These are phyloP conservation scores for Sclerotinia sclerotiorum DNA, from an alignment of 2,329 filamentous ascomycete genomes.

Conservation along the genomic window DNA sequence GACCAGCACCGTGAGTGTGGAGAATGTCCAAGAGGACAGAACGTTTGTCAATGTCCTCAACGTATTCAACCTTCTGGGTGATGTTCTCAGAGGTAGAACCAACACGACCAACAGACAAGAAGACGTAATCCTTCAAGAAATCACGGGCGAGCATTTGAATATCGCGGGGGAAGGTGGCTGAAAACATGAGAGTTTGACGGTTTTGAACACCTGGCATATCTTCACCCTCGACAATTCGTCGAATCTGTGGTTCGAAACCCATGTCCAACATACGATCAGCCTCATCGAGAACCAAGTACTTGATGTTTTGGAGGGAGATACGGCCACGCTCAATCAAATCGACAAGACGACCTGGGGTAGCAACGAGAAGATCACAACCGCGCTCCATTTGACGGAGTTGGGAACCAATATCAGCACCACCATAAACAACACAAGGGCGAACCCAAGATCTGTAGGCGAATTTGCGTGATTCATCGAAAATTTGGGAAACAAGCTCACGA, in stretches of 20 bases:
- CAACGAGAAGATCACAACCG: constrained; percentile 94
- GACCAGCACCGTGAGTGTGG: constrained; percentile 84
- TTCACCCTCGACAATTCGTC: constrained; percentile 95
- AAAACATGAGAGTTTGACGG: constrained; percentile 99
- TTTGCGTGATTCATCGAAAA: constrained; percentile 96
- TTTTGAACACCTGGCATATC: constrained; percentile 85
- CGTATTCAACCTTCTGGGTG: constrained; percentile 97
- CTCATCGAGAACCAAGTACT: constrained; percentile 98
- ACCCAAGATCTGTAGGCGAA: constrained; percentile 99
- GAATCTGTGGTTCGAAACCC: constrained; percentile 99
- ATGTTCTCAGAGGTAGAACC: constrained; percentile 99
- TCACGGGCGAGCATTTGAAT: constrained; percentile 99
- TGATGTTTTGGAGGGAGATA: constrained; percentile 97
- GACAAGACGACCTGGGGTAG: constrained; percentile 94
- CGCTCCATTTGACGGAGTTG: constrained; percentile 98
- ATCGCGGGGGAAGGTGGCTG: constrained; percentile 96
- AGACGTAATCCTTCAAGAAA: constrained; percentile 99
- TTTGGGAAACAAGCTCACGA: constrained; percentile 97
- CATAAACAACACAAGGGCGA: constrained; percentile 95
- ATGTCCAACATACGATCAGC: constrained; percentile 99
- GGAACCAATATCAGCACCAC: constrained; percentile 97
- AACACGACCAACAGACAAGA: constrained; percentile 97
- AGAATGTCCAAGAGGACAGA: constrained; percentile 96
- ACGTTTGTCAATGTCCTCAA: constrained; percentile 96
- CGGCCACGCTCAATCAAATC: constrained; percentile 98